Base-by-base conservation (phyloP, 2,329 filamentous ascomycete genomes). In the Aspergillus sp. region DNA sequence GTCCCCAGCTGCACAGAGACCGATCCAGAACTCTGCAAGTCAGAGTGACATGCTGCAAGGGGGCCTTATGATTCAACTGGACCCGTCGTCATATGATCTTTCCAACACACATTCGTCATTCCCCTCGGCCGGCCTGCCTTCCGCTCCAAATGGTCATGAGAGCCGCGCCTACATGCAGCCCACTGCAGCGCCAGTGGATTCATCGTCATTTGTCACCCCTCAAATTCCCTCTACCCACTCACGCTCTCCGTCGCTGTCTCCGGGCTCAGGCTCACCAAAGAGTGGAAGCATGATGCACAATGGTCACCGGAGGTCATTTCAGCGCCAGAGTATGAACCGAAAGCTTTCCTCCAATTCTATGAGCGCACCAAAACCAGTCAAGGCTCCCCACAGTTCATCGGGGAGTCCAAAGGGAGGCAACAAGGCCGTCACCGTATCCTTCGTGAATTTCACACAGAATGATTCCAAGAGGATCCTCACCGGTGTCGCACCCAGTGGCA, bases 401-500 rank as follows among this genome's bases (percentile, higher is more conserved):
- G 67, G 63, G 21, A 77, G 71, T 44, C 72, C 75, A 8, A 74
- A 68, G 55, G 70, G 69, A 39, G 63, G 65, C 44, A 70, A 67
- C 60, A 74, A 71, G 49, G 66, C 85, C 8, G 84, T 85, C 36
- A 75, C 74, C 51, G 80, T 81, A 13, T 84, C 83, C 10, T 98
- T 98, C 71, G 91, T 96, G 64, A 98, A 98, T 76, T 96, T 90
- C 77, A 97, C 93, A 1, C 88, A 92, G 0, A 82, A 84, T 53
- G 93, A 99, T 75, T 88, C 88, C 69, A 81, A 84, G 13, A 86
- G 90, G 71, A 88, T 99, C 47, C 86, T 99, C 76, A 91, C 86
- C 7, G 94, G 93, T 5, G 95, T 99, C 11, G 95, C 95, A 49
- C 94, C 94, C 0, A 93, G 89, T 65, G 95, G 95, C 8, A 92